Evolutionary conservation across 352 stramenopile genomes (phyloP).

Genomic region (Phytophthora lateralis): DNA sequence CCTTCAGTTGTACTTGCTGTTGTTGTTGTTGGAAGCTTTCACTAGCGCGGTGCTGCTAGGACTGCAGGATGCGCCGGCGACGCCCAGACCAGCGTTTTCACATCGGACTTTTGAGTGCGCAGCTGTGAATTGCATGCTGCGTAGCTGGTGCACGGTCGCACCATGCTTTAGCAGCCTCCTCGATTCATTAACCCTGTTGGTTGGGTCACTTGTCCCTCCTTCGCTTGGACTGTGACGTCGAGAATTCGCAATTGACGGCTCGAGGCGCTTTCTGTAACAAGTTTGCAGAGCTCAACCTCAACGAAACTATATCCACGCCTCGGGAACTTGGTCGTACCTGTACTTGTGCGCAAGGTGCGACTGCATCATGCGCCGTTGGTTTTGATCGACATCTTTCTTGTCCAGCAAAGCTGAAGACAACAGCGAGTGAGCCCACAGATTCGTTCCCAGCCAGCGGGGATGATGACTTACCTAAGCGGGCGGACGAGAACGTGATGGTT

Average conservation of each 20-base stretch:
- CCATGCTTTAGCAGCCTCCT: slow-evolving; percentile 54
- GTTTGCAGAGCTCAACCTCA: neutral
- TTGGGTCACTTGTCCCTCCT: neutral
- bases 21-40: slow-evolving; percentile 35
- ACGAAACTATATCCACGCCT: neutral
- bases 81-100: slow-evolving; percentile 36
- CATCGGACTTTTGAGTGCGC: slow-evolving; percentile 3
- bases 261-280: slow-evolving; percentile 39
- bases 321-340: slow-evolving; percentile 33
- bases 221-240: slow-evolving; percentile 11
- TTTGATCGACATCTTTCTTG: slow-evolving; percentile 74
- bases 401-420: slow-evolving; percentile 58
- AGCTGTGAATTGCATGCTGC: slow-evolving; percentile 42
- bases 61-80: slow-evolving; percentile 47
- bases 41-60: slow-evolving; percentile 43
- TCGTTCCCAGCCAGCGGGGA: neutral
- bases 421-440: slow-evolving; percentile 2
- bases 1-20: slow-evolving; percentile 39
- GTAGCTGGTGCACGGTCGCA: slow-evolving; percentile 48
- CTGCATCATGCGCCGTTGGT: slow-evolving; percentile 83
- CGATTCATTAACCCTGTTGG: slow-evolving; percentile 32
- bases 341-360: slow-evolving; percentile 79
- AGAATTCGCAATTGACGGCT: slow-evolving; percentile 3
- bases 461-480: slow-evolving; percentile 44
- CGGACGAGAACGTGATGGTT: slow-evolving; percentile 72